A percentile compares a stretch with the other conserved stretches of the same genome.
Evolutionary conservation across 352 stramenopile genomes (phyloP).

Genomic region (Phytophthora nicotianae): DNA sequence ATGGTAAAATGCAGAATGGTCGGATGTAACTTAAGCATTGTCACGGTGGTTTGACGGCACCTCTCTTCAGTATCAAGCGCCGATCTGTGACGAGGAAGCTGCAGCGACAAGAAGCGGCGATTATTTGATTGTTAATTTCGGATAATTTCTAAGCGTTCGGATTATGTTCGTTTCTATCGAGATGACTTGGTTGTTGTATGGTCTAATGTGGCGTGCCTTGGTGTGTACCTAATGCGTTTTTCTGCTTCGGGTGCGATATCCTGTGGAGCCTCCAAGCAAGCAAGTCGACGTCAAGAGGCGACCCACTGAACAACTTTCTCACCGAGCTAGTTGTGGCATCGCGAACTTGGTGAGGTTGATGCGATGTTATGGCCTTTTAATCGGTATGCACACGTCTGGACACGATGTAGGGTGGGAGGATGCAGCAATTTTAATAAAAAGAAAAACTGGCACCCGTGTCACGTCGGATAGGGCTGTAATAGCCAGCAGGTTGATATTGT

Average conservation of each 20-base stretch:
- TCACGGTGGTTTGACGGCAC: background rate
- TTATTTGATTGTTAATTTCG: conserved; percentile 1
- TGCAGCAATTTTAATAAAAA: no score
- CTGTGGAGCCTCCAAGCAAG: background rate
- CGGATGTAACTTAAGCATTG: background rate
- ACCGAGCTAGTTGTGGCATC: background rate
- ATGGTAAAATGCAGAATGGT: conserved; percentile 26
- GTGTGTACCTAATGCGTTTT: background rate
- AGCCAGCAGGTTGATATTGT: no score
- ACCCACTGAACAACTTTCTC: background rate
- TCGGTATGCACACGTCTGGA: no score
- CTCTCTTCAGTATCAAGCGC: conserved; percentile 3
- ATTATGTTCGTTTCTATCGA: background rate
- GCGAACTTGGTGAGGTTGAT: background rate
- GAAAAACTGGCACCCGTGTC: no score
- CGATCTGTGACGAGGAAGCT: background rate
- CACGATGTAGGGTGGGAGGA: no score
- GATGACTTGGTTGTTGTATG: background rate
- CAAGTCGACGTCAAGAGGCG: background rate
- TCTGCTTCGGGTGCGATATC: conserved; percentile 1
- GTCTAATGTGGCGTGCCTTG: background rate
- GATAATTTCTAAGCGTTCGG: background rate
- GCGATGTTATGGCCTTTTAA: background rate
- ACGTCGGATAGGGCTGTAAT: no score
- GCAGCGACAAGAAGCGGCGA: background rate